Evolutionary conservation across 1,139 yeast genomes (phyloP).

Genomic region (Eremothecium cymbalariae): DNA sequence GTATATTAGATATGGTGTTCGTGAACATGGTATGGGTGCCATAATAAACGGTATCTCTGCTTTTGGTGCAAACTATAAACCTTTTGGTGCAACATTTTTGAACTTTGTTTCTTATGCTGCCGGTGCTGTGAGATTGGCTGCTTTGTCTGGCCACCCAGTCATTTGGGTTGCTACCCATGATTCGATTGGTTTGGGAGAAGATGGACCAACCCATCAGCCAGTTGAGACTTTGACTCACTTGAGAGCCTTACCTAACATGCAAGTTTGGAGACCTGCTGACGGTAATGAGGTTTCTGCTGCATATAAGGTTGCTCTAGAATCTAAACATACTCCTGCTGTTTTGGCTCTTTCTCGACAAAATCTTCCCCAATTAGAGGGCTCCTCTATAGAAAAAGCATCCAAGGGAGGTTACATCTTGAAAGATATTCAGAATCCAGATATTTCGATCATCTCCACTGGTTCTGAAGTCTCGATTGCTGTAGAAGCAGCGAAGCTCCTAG

Average conservation of each 20-base stretch:
- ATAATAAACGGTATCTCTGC: slow-evolving; percentile 97
- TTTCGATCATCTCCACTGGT: slow-evolving; percentile 86
- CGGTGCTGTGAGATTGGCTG: slow-evolving; percentile 94
- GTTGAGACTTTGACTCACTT: slow-evolving; percentile 97
- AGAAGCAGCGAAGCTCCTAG: slow-evolving; percentile 69
- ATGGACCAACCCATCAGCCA: slow-evolving; percentile 99
- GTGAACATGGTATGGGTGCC: slow-evolving; percentile 99
- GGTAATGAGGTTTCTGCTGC: slow-evolving; percentile 99
- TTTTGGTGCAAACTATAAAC: slow-evolving; percentile 85
- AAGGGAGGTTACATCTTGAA: slow-evolving; percentile 91
- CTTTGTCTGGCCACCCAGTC: slow-evolving; percentile 87
- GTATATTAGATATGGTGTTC: slow-evolving; percentile 96
- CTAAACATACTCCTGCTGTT: slow-evolving; percentile 73
- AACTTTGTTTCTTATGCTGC: slow-evolving; percentile 97
- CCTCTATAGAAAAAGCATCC: slow-evolving; percentile 81
- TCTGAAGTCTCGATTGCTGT: slow-evolving; percentile 86
- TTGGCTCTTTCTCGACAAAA: slow-evolving; percentile 95
- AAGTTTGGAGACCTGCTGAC: slow-evolving; percentile 99
- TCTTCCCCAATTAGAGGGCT: slow-evolving; percentile 93
- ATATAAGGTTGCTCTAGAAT: slow-evolving; percentile 68
- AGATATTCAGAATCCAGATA: slow-evolving; percentile 55
- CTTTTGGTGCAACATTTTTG: slow-evolving; percentile 97
- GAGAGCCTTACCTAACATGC: slow-evolving; percentile 91
- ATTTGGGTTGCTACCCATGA: slow-evolving; percentile 99
- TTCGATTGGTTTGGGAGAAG: slow-evolving; percentile 98